These are phyloP conservation scores for Seminavis robusta DNA, from an alignment of 108 stramenopile genomes.

Conservation along the genomic window DNA sequence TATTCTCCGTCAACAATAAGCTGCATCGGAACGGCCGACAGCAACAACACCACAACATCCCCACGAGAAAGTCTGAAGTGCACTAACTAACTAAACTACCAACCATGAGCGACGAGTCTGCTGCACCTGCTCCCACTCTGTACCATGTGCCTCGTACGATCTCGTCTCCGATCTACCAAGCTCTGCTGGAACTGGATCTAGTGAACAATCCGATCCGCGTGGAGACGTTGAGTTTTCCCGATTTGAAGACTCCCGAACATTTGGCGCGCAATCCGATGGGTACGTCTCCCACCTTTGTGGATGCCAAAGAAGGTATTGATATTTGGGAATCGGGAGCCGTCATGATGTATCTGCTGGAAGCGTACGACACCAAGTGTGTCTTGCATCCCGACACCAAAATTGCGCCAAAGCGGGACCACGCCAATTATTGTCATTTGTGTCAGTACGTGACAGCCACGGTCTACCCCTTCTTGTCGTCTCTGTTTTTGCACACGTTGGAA, in stretches of 20 bases:
- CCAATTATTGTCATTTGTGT: constrained; percentile 12
- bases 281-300: constrained; percentile 12
- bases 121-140: constrained; percentile 9
- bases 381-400: not conserved
- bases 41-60: no score
- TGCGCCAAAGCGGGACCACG: not conserved
- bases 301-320: constrained; percentile 4
- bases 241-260: constrained; percentile 10
- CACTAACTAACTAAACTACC: no score
- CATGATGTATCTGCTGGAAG: constrained; percentile 6
- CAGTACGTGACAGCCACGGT: constrained; percentile 18
- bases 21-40: no score
- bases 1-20: no score
- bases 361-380: constrained; percentile 5
- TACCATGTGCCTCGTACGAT: constrained; percentile 20
- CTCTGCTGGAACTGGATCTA: not conserved
- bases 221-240: constrained; percentile 10
- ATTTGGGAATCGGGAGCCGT: constrained; percentile 24
- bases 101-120: no score
- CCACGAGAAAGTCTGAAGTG: no score
- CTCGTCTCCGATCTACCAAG: constrained; percentile 16
- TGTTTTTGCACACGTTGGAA: constrained; percentile 17
- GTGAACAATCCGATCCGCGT: constrained; percentile 1
- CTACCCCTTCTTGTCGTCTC: constrained; percentile 20
- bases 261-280: constrained; percentile 19